phyloP scores from a whole-genome alignment of 1,139 yeast species.

The Suhomyces terraborum region DNA sequence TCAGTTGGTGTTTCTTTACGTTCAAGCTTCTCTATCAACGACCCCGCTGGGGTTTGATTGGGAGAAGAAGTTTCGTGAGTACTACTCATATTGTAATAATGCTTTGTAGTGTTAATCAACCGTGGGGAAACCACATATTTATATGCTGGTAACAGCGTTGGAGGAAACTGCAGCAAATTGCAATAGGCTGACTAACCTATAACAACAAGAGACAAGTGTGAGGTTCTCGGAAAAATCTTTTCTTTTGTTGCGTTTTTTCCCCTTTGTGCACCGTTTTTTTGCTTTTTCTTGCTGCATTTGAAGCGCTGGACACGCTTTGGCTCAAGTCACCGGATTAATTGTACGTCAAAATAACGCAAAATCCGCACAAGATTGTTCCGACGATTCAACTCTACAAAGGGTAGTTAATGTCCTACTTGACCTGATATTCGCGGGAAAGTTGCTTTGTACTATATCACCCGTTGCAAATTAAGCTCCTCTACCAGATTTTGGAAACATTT shows the following conservation, averaged over 20 bases:
- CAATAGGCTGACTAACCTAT: not conserved
- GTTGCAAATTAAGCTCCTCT: no score
- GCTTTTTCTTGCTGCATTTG: constrained; percentile 2
- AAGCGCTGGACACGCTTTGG: no score
- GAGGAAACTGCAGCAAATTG: not conserved
- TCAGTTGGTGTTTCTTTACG: constrained; percentile 8
- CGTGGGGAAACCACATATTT: constrained; percentile 1
- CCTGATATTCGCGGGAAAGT: no score
- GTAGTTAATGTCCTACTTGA: no score
- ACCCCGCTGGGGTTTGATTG: constrained; percentile 13
- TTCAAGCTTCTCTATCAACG: constrained; percentile 19
- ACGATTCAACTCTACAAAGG: no score
- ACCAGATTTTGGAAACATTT: not conserved
- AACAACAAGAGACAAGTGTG: not conserved
- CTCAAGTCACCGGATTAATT: constrained; percentile 5
- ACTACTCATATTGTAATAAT: constrained; percentile 4
- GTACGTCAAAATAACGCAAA: constrained; percentile 1
- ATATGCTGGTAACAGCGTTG: not conserved
- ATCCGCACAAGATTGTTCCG: not conserved
- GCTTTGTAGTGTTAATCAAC: not conserved
- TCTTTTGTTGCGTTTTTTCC: constrained; percentile 7
- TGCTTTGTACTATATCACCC: no score
- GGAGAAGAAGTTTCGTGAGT: constrained; percentile 7
- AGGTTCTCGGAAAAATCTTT: constrained; percentile 7
- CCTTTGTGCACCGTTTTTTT: constrained; percentile 1